These are phyloP conservation scores for Chaetomium olivaceum DNA, from an alignment of 2,329 filamentous ascomycete species.

Conservation along the genomic window DNA sequence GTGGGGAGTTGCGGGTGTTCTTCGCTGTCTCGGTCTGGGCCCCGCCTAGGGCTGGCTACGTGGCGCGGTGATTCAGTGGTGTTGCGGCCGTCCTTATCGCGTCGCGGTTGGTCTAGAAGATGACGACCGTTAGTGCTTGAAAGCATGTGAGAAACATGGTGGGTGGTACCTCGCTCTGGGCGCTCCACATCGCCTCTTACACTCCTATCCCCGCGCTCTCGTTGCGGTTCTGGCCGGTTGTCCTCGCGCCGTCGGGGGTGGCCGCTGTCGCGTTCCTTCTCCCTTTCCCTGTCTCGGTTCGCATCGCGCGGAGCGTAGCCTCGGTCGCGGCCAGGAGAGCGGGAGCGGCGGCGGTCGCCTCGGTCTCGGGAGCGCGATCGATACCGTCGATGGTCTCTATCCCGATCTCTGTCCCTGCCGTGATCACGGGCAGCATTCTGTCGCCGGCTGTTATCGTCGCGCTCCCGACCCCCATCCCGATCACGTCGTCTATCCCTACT, in stretches of 20 bases:
- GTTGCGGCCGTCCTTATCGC: conserved; percentile 7
- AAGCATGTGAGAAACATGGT: too few species aligned
- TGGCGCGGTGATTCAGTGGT: conserved; percentile 22
- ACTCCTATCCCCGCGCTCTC: conserved; percentile 22
- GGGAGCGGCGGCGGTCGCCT: conserved; percentile 26
- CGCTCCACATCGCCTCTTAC: conserved; percentile 15
- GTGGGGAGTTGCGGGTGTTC: conserved; percentile 28
- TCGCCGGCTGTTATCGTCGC: conserved; percentile 16
- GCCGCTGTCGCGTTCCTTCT: background rate
- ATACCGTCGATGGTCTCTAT: conserved; percentile 22
- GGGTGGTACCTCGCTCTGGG: conserved; percentile 5
- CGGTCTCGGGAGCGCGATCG: conserved; percentile 22
- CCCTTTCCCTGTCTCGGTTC: conserved; percentile 14
- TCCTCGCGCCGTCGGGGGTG: conserved; percentile 17
- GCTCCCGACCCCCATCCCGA: conserved; percentile 20
- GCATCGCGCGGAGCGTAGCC: conserved; percentile 29
- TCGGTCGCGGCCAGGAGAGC: conserved; percentile 27
- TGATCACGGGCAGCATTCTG: conserved; percentile 19
- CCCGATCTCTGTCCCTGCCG: conserved; percentile 34
- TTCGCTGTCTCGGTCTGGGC: conserved; percentile 17
- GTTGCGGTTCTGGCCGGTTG: background rate
- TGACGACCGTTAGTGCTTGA: background rate
- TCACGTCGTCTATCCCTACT: conserved; percentile 25
- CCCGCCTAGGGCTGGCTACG: conserved; percentile 27
- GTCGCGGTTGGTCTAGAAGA: conserved; percentile 7